Base-by-base conservation (phyloP, 2,329 filamentous ascomycete genomes). In the Dryadomyces sulphureus region DNA sequence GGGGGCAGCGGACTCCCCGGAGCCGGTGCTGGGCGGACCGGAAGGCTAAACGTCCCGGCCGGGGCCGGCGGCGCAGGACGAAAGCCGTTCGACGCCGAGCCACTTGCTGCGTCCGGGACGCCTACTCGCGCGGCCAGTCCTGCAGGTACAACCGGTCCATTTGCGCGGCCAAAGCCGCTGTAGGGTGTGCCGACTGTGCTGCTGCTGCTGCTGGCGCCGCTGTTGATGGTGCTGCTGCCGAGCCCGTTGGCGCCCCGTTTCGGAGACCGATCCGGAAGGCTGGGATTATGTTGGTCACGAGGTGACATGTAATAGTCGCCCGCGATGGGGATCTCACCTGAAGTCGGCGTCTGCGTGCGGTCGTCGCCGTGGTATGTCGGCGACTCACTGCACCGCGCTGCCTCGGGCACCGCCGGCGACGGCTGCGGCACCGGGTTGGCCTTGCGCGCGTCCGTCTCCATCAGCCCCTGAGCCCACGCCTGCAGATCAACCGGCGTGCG, bases 381-480 rank as follows among this genome's bases (percentile, higher is more conserved):
- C 11, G 76, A 80, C 54, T 80, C 76, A 54, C 65, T 70, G 22
- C 73, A 73, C 49, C 81, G 77, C 41, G 88, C 72, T 30, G 90
- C 72, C 11, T 86, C 82, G 58, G 85, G 80, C 1, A 84, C 86
- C 8, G 84, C 77, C 1, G 88, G 86, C 11, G 83, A 85, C 38
- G 84, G 69, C 56, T 84, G 81, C 30, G 88, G 87, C 16, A 81
- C 84, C 34, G 95, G 74, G 60, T 95, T 90, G 24, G 89, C 94
- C 63, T 94, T 94, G 60, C 92, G 85, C 63, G 95, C 94, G 63
- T 95, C 85, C 55, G 82, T 79, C 60, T 95, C 89, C 77, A 96
- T 90, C 70, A 96, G 77, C 56, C 85, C 81, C 42, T 94, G 79
- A 20, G 92, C 90, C 92, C 92, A 98, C 52, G 88, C 85, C 62